These are phyloP conservation scores for Nicotiana benthamiana DNA, from an alignment of 257 asterid genomes.

Conservation along the genomic window DNA sequence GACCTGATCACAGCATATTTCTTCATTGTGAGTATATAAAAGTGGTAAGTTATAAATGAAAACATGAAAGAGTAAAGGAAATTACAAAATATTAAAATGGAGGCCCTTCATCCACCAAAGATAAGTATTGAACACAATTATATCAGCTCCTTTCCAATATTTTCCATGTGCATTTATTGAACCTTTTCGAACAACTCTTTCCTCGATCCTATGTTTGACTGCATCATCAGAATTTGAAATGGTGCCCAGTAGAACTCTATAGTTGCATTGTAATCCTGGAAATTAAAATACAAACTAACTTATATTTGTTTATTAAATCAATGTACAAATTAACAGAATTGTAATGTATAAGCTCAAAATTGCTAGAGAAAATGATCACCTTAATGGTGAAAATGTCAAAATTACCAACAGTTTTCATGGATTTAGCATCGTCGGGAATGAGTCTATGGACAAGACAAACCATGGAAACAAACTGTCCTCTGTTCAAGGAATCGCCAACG, in stretches of 20 bases:
- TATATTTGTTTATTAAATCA: not conserved
- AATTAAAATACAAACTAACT: not conserved
- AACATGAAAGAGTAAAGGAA: not conserved
- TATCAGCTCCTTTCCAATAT: conserved; percentile 62
- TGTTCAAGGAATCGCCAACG: conserved; percentile 72
- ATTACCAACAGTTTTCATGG: conserved; percentile 36
- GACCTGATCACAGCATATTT: not conserved
- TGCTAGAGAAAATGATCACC: conserved; percentile 25
- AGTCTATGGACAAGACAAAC: conserved; percentile 55
- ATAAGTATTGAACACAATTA: conserved; percentile 71
- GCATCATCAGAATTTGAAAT: conserved; percentile 73
- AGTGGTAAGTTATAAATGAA: not conserved
- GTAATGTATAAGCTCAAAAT: not conserved
- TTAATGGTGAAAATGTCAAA: conserved; percentile 48
- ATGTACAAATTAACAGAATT: not conserved
- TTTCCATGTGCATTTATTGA: conserved; percentile 58
- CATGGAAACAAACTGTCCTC: conserved; percentile 68
- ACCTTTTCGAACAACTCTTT: conserved; percentile 47
- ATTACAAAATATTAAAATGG: conserved; percentile 42
- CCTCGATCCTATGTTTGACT: conserved; percentile 28
- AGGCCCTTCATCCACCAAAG: conserved; percentile 71
- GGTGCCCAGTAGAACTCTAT: conserved; percentile 87
- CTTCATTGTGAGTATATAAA: not conserved
- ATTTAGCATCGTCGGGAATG: conserved; percentile 51
- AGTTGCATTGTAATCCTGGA: conserved; percentile 62